Evolutionary conservation across 2,329 filamentous ascomycete genomes (phyloP), one percentile per base, ranked within the genome.

Genomic region (Malbranchea cinnamomea): DNA sequence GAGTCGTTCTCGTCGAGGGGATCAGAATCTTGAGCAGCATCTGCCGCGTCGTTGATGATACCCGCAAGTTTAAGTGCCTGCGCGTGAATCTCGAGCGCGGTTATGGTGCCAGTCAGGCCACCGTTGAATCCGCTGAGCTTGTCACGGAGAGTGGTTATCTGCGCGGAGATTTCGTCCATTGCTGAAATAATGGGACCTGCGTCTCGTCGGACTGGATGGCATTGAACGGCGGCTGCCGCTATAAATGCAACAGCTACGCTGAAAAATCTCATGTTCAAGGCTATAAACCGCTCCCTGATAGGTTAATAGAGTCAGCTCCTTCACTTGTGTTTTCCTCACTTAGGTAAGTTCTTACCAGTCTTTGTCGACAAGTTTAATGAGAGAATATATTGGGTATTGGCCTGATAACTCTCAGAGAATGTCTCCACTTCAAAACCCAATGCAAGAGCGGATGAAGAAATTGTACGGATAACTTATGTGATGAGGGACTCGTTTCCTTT

Each of bases 211-310:
- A 26, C 24, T 10, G 24, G 24, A 2, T 26, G 9, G 13, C 24
- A 8, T 8, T 9, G 9, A 13, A 26, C 24, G 13, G 9, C 9
- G 13, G 24, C 14, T 10, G 13, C 13, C 14, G 24, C 24, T 2
- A 26, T 9, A 26, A 26, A 26, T 9, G 24, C 24, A 14, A 13
- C 13, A 13, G 24, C 24, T 9, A 26, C 24, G 8, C 9, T 8
- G 13, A 26, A 13, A 13, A 26, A 14, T 8, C 14, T 26, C 24
- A 26, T 26, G n/a, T n/a, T n/a, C n/a, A n/a, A n/a, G n/a, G n/a
- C n/a, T n/a, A n/a, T n/a, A n/a, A n/a, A n/a, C n/a, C n/a, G n/a
- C n/a, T n/a, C n/a, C n/a, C n/a, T n/a, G n/a, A n/a, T n/a, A n/a
- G n/a, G n/a, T n/a, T n/a, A n/a, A n/a, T n/a, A n/a, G n/a, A n/a